Evolutionary conservation across 2,329 filamentous ascomycete species (phyloP).

Genomic region (Alternaria infectoria): DNA sequence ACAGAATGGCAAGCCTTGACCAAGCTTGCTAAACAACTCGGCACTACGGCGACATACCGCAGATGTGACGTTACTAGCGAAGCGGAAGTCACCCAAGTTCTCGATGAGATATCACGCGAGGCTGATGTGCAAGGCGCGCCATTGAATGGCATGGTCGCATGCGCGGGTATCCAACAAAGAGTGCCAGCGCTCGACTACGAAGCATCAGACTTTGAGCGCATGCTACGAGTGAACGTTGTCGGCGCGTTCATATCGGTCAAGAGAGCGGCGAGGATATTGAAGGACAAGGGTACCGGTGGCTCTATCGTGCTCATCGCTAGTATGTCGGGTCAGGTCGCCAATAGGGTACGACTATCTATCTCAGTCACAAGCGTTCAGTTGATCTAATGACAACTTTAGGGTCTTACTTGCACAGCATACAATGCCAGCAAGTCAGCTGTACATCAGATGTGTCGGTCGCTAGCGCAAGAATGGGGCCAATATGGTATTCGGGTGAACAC

Average conservation of each 20-base stretch:
- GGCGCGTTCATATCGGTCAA: conserved; percentile 48
- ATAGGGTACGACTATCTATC: no score
- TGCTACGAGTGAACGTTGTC: conserved; percentile 47
- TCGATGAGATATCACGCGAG: conserved; percentile 48
- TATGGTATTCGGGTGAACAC: conserved; percentile 44
- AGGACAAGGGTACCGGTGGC: conserved; percentile 60
- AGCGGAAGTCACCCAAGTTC: conserved; percentile 41
- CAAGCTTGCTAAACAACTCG: conserved; percentile 49
- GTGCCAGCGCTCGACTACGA: conserved; percentile 56
- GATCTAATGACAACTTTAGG: conserved; percentile 1
- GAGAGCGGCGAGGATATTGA: conserved; percentile 55
- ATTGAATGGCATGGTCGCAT: conserved; percentile 53
- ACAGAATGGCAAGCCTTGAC: conserved; percentile 53
- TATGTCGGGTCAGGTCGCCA: conserved; percentile 21
- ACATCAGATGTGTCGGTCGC: conserved; percentile 19
- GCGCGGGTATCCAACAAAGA: conserved; percentile 59
- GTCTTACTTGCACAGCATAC: conserved; percentile 20
- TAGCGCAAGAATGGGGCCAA: conserved; percentile 23
- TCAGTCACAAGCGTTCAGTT: not conserved
- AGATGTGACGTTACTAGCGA: conserved; percentile 59
- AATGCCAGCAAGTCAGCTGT: conserved; percentile 20
- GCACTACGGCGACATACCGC: conserved; percentile 49
- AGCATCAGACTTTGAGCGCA: conserved; percentile 43
- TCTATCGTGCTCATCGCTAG: conserved; percentile 66
- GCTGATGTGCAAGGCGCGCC: conserved; percentile 41